Base-by-base conservation (phyloP, 805 yeast genomes). In the Cyberlindnera sargentensis region DNA sequence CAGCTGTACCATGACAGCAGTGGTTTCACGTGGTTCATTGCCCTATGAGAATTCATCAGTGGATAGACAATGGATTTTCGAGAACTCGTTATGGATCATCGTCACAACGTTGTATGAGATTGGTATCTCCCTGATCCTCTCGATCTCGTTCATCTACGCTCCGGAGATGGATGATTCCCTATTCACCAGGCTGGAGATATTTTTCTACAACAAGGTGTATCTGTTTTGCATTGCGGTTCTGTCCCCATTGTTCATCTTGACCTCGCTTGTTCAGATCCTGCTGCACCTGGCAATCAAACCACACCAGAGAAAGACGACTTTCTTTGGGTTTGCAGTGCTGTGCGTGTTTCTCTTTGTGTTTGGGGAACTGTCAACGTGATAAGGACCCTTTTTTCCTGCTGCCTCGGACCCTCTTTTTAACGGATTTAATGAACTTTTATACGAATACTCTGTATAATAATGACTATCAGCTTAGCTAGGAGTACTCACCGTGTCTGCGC, bases 91-190 rank as follows among this genome's bases (percentile, higher is more conserved):
- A n/a, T 45, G 53, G 51, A 46, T 54, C 29, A 27, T 46, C 3
- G 11, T 48, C 20, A 47, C 55, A 20, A 44, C 47, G 38, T 25
- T 52, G 2, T 50, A 53, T 11, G 60, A 56, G 39, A 57, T 64
- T 25, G 73, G 72, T 1, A 58, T 64, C 37, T 44, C 65, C 2
- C 50, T 67, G 26, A 47, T 67, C 3, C 46, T 65, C 20, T 67
- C 72, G 30, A 65, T 67, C 10, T 63, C 68, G 42, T 67, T 68
- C 59, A 65, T 67, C 33, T 69, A 65, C 47, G 66, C 65, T 2
- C 70, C 69, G 3, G 63, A 59, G 2, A 60, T 67, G 35, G 52
- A 53, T 11, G 51, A 62, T 32, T 53, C 59, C 3, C 43, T 37
- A 37, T 61, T 70, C 10, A 51, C 58, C 4, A 46, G 50, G 3